Base-by-base conservation (phyloP, 2,329 filamentous ascomycete genomes). In the Hysterium pulicare region DNA sequence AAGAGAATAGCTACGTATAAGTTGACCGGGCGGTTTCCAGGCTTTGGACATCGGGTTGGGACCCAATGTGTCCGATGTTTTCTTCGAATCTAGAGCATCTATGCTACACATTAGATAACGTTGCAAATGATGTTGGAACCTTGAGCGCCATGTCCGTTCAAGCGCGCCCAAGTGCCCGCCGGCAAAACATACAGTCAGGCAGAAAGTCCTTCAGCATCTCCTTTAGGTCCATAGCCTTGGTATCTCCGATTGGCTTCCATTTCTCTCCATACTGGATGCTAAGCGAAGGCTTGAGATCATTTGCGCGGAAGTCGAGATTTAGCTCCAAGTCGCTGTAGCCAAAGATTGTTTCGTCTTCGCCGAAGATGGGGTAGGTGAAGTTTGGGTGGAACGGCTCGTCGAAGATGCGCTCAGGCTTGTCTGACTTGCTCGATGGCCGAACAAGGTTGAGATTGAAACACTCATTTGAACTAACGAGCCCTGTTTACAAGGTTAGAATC, bases 311-410 rank as follows among this genome's bases (percentile, higher is more conserved):
- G 48, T 81, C 81, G 42, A 97, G 71, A 49, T 81, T 79, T 60
- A 97, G 84, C 50, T 82, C 81, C 42, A 95, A 77, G 41, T 82
- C 82, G 62, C 89, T 84, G 73, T 96, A 95, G 28, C 91, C 91
- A 56, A 95, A 90, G 50, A 97, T 91, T 22, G 78, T 79, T 67
- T 98, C 90, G 7, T 93, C 84, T n/a, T 97, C 86, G 58, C 89
- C 89, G 55, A 97, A 96, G 50, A 98, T 86, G 1, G 88, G 75
- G 67, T 97, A 95, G 15, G 91, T 96, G 65, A 90, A 94, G 59
- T 81, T 79, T 0, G 93, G 94, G 47, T 87, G 77, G 67, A 98
- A 97, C 21, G 79, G 53, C 84, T 70, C 23, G 76, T 78, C 55
- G 78, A 80, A 78, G 60, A 50, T 52, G 39, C 48, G 56, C 45